These are phyloP conservation scores for Mortierella alpina DNA, from an alignment of 192 early-diverging fungal genomes.

Conservation along the genomic window DNA sequence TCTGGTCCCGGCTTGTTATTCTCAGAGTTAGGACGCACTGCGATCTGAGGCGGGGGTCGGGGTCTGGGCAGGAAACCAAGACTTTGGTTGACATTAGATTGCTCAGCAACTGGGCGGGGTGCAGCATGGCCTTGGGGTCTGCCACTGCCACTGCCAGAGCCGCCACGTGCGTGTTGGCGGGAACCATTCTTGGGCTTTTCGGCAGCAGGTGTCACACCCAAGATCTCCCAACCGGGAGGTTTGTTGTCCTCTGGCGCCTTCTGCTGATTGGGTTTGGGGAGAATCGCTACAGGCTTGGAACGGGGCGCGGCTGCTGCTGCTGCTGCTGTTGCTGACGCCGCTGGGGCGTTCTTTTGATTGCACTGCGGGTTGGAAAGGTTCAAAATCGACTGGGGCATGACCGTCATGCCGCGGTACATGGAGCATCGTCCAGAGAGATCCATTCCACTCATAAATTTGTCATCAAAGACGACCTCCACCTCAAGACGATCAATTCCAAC, in stretches of 20 bases:
- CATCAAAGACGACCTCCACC: constrained; percentile 92
- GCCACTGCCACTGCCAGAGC: neutral
- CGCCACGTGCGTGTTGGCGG: constrained; percentile 7
- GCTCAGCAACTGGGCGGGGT: neutral
- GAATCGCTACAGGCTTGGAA: constrained; percentile 20
- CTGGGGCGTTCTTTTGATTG: constrained; percentile 24
- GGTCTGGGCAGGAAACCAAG: constrained; percentile 43
- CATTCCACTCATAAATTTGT: constrained; percentile 80
- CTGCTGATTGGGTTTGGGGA: constrained; percentile 15
- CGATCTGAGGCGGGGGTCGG: constrained; percentile 27
- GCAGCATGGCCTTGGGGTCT: neutral
- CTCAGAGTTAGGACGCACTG: constrained; percentile 22
- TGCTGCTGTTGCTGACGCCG: neutral
- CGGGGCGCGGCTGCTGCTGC: constrained; percentile 11
- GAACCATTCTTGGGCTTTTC: constrained; percentile 31
- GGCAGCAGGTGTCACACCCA: constrained; percentile 28
- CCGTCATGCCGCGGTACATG: constrained; percentile 76
- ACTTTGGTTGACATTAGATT: constrained; percentile 31
- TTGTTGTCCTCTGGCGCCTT: constrained; percentile 30
- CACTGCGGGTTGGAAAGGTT: constrained; percentile 77
- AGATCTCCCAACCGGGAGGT: constrained; percentile 44
- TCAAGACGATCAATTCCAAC: constrained; percentile 80
- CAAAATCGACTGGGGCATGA: constrained; percentile 71
- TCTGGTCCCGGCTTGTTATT: constrained; percentile 22
- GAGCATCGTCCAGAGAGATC: constrained; percentile 85